phyloP scores from a whole-genome alignment of 2,329 filamentous ascomycete genomes.

The Tolypocladium nubicola region DNA sequence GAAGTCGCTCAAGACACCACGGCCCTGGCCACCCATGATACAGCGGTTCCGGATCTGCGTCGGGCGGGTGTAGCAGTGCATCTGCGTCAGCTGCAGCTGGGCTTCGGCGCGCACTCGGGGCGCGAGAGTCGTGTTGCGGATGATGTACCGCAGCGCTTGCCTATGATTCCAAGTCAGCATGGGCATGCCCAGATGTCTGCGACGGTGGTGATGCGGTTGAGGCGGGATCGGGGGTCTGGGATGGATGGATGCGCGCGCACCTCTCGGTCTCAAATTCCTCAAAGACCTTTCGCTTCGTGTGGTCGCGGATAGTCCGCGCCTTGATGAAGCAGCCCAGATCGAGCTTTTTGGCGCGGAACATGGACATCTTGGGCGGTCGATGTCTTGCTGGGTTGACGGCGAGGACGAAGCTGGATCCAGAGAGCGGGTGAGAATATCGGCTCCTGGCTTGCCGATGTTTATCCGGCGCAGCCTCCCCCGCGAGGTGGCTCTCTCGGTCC shows the following conservation, averaged over 20 bases:
- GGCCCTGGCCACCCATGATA: constrained; percentile 78
- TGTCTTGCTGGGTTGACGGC: constrained; percentile 1
- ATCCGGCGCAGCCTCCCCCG: neutral
- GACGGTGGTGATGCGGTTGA: neutral
- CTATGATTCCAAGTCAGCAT: constrained; percentile 30
- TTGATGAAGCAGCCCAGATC: constrained; percentile 85
- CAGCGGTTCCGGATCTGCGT: constrained; percentile 94
- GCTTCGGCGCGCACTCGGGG: constrained; percentile 77
- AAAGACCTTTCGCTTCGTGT: constrained; percentile 93
- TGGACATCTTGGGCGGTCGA: constrained; percentile 50
- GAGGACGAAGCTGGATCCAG: neutral
- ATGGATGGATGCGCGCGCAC: constrained; percentile 34
- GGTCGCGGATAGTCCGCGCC: constrained; percentile 78
- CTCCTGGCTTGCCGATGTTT: neutral
- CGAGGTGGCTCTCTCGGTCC: too few species aligned
- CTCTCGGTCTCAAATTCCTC: constrained; percentile 79
- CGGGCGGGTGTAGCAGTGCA: constrained; percentile 90
- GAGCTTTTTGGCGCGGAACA: constrained; percentile 83
- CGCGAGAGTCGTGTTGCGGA: constrained; percentile 83
- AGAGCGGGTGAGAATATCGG: neutral
- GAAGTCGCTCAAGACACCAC: constrained; percentile 88
- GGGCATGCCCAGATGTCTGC: neutral
- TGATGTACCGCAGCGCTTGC: constrained; percentile 87
- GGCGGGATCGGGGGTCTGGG: neutral
- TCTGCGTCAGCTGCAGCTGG: constrained; percentile 84